These are phyloP conservation scores for Paecilomyces sp. DNA, from an alignment of 2,329 filamentous ascomycete species.

Conservation along the genomic window DNA sequence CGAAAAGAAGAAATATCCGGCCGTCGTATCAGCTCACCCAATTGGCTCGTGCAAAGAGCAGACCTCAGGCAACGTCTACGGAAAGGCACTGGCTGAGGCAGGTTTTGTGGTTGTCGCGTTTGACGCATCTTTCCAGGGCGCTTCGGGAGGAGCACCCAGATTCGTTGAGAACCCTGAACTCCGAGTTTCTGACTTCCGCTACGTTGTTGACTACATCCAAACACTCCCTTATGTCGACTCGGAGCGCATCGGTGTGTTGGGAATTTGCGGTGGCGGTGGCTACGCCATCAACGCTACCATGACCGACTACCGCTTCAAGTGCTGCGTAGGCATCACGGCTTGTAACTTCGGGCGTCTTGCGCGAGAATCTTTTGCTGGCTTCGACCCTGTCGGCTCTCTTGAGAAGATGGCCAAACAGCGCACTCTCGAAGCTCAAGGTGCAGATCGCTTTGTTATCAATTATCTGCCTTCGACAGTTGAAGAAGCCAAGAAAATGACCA, in stretches of 20 bases:
- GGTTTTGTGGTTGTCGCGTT: constrained; percentile 7
- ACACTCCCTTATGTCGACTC: constrained; percentile 12
- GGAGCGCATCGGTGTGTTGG: constrained; percentile 15
- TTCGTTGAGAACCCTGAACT: constrained; percentile 16
- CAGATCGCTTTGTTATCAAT: constrained; percentile 9
- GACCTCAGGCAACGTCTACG: constrained; percentile 13
- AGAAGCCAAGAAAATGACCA: not conserved
- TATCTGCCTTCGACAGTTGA: constrained; percentile 6
- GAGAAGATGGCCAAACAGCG: constrained; percentile 12
- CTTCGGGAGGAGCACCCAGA: constrained; percentile 12
- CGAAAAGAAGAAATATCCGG: constrained; percentile 10
- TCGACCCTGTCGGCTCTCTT: constrained; percentile 6
- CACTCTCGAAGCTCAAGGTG: constrained; percentile 10
- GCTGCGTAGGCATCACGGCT: constrained; percentile 10
- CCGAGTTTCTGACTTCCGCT: constrained; percentile 15
- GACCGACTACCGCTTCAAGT: constrained; percentile 15
- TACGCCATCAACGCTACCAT: constrained; percentile 13
- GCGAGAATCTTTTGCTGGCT: constrained; percentile 9
- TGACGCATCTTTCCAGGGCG: constrained; percentile 19
- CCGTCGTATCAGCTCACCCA: constrained; percentile 14
- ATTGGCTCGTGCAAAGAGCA: constrained; percentile 17
- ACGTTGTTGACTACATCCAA: constrained; percentile 15
- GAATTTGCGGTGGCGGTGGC: constrained; percentile 15
- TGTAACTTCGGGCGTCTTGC: constrained; percentile 11
- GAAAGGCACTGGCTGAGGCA: constrained; percentile 8